Conservation (phyloP, 2,329 filamentous ascomycete genomes). For the Aspergillus awamori region DNA sequence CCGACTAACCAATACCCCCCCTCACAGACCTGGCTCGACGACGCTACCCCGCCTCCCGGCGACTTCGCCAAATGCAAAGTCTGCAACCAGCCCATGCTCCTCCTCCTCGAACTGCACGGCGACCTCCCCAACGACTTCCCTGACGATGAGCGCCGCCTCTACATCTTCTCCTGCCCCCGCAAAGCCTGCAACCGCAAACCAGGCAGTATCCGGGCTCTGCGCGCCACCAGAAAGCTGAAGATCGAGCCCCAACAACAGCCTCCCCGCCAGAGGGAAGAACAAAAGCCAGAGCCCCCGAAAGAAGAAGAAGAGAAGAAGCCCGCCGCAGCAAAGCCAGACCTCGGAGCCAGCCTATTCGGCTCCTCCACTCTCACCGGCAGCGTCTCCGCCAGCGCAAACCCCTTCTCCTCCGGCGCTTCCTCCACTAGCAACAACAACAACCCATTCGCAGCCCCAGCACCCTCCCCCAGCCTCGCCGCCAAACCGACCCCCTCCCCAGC, state of each 20-base stretch:
- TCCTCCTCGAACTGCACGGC: slow-evolving; percentile 88
- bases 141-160: slow-evolving; percentile 82
- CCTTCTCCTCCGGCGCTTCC: slow-evolving; percentile 51
- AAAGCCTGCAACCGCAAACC: slow-evolving; percentile 79
- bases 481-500: slow-evolving; percentile 43
- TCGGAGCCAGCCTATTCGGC: slow-evolving; percentile 66
- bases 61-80: slow-evolving; percentile 81
- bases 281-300: slow-evolving; percentile 19
- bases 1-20: slow-evolving; percentile 20
- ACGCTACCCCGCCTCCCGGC: slow-evolving; percentile 70
- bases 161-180: slow-evolving; percentile 79
- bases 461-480: slow-evolving; percentile 10
- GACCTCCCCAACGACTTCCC: slow-evolving; percentile 86
- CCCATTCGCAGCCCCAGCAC: slow-evolving; percentile 59
- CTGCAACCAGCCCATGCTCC: slow-evolving; percentile 79
- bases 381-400: slow-evolving; percentile 51
- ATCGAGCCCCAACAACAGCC: slow-evolving; percentile 28
- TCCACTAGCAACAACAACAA: slow-evolving; percentile 43
- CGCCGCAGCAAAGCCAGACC: slow-evolving; percentile 38
- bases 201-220: slow-evolving; percentile 76
- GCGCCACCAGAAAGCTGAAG: slow-evolving; percentile 62
- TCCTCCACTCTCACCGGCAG: slow-evolving; percentile 44
- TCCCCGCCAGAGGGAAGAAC: slow-evolving; percentile 31
- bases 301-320: slow-evolving; percentile 19
- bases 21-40: slow-evolving; percentile 77